Percentiles rank a stretch among this genome's conserved stretches.
Evolutionary conservation across 2,329 filamentous ascomycete species (phyloP).

Genomic region (Diatrype stigma): DNA sequence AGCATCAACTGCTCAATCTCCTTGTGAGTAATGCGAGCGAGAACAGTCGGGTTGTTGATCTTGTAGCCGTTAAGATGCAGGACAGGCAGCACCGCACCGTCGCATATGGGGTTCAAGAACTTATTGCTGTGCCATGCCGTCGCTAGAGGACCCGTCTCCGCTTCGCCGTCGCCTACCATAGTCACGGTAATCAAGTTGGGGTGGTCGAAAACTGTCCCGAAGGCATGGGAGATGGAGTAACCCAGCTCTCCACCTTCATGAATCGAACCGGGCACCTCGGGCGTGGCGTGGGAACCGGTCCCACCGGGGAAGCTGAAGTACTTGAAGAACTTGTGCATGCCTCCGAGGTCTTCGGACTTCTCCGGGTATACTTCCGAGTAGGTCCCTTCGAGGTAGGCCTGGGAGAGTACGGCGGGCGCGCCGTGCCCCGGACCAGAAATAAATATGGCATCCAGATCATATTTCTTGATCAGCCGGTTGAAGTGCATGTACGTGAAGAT

Average conservation of each 20-base stretch:
- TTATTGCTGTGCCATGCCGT: constrained; percentile 81
- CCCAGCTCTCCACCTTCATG: constrained; percentile 79
- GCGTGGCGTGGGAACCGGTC: constrained; percentile 73
- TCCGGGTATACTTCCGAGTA: constrained; percentile 76
- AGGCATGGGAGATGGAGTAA: constrained; percentile 77
- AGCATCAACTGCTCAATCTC: constrained; percentile 66
- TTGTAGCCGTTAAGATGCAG: constrained; percentile 82
- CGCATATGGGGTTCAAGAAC: constrained; percentile 73
- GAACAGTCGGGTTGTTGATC: constrained; percentile 74
- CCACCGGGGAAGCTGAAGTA: constrained; percentile 79
- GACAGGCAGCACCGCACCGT: constrained; percentile 73
- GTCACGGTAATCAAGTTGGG: constrained; percentile 71
- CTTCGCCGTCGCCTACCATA: constrained; percentile 76
- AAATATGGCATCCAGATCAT: constrained; percentile 68
- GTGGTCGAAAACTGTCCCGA: constrained; percentile 71
- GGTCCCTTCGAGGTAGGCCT: constrained; percentile 72
- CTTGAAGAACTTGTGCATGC: constrained; percentile 75
- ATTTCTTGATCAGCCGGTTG: constrained; percentile 78
- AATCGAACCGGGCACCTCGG: constrained; percentile 71
- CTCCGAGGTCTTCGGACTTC: constrained; percentile 63
- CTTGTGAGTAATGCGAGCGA: constrained; percentile 69
- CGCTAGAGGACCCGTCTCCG: constrained; percentile 75
- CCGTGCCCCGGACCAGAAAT: constrained; percentile 75
- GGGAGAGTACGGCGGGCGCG: constrained; percentile 70
- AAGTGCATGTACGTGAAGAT: constrained; percentile 80